Evolutionary conservation across 2,329 filamentous ascomycete genomes (phyloP), one percentile per base, ranked within the genome.

Genomic region (Pseudonectria foliicola): DNA sequence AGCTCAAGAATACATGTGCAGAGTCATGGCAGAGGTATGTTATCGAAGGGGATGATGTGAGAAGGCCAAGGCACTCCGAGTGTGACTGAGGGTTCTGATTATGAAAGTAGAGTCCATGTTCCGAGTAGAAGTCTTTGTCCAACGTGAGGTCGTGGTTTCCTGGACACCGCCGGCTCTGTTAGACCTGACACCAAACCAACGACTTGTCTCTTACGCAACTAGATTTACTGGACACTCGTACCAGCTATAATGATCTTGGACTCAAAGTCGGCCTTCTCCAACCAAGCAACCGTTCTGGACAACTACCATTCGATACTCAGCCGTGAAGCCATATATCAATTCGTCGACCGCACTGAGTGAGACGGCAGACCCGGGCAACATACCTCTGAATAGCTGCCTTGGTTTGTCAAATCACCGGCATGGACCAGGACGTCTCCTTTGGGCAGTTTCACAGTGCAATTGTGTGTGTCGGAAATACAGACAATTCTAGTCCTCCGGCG

Each of bases 401-500:
- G 77, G 54, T 86, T 87, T 4, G 82, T 85, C 45, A 89, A 59
- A 53, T 89, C 84, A 6, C 84, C 83, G 2, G 83, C 82, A 52
- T 87, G 82, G 32, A 88, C 78, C 24, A 89, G 66, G 7, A 89
- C 74, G 53, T 89, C 82, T 27, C 83, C 84, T 14, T 69, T 70
- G 0, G 84, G 83, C 1, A 87, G 68, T 48, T 75, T 80, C 46
- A 74, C 66, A 3, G 68, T 68, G 45, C 66, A 70, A 54, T 85
- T 85, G 59, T 88, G 82, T 2, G 82, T 88, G 59, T 89, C 84
- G 4, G 83, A 84, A 37, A 88, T 71, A 60, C 82, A 86, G 34
- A 88, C 80, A 38, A 88, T 71, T 40, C 82, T 73, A 6, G 81
- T 79, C 43, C 71, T 63, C 34, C 68, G 59, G 11, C 42, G 13